Conservation (phyloP, 805 yeast species). For the Blastobotrys terrestris region DNA sequence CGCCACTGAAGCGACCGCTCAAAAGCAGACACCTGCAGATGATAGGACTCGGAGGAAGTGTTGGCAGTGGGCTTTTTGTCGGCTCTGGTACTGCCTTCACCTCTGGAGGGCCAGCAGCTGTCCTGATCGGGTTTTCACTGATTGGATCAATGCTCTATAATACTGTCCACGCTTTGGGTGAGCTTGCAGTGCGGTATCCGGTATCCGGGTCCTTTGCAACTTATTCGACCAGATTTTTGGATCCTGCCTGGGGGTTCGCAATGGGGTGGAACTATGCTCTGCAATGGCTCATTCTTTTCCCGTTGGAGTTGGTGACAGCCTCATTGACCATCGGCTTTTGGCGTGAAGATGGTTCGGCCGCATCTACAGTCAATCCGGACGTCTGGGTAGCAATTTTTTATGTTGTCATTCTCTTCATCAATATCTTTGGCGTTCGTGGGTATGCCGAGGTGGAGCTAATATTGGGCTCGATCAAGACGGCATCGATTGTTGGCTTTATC, state of each 20-base stretch:
- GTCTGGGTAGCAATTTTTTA: slow-evolving; percentile 53
- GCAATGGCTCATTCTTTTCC: slow-evolving; percentile 54
- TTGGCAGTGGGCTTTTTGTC: slow-evolving; percentile 66
- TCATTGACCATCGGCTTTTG: slow-evolving; percentile 50
- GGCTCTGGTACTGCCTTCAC: slow-evolving; percentile 54
- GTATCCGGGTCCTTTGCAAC: slow-evolving; percentile 50
- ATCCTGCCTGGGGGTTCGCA: slow-evolving; percentile 58
- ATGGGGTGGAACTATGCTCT: slow-evolving; percentile 60
- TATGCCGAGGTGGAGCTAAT: slow-evolving; percentile 63
- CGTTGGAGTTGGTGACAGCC: slow-evolving; percentile 57
- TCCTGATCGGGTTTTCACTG: slow-evolving; percentile 51
- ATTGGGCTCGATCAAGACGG: slow-evolving; percentile 48
- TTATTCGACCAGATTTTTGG: slow-evolving; percentile 51
- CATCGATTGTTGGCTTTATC: slow-evolving; percentile 53
- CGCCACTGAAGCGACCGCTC: slow-evolving; percentile 47
- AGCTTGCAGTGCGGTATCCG: slow-evolving; percentile 56
- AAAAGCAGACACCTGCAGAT: slow-evolving; percentile 39
- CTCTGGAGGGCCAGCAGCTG: slow-evolving; percentile 58
- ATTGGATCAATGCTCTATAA: slow-evolving; percentile 58
- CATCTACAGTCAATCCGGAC: slow-evolving; percentile 38
- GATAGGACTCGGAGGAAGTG: slow-evolving; percentile 78
- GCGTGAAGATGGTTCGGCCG: slow-evolving; percentile 29
- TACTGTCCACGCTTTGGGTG: slow-evolving; percentile 60
- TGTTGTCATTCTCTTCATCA: slow-evolving; percentile 41
- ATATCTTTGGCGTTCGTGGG: slow-evolving; percentile 50